These are phyloP conservation scores for Pyricularia pennisetigena DNA, from an alignment of 2,329 filamentous ascomycete species.

Conservation along the genomic window DNA sequence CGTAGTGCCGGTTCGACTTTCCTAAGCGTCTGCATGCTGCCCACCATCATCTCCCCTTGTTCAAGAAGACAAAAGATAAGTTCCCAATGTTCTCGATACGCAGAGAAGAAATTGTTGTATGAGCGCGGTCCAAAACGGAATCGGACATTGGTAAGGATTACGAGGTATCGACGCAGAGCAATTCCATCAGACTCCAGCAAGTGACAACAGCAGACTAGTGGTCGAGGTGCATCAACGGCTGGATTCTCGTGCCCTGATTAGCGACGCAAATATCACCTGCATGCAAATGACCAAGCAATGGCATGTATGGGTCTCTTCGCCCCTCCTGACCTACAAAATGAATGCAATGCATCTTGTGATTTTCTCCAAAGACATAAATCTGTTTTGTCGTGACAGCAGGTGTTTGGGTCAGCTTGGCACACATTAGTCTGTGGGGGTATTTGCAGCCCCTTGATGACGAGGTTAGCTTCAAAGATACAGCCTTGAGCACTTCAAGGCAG, in stretches of 20 bases:
- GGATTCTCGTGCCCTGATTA: background rate
- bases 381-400: background rate
- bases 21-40: background rate
- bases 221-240: background rate
- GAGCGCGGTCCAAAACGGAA: background rate
- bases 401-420: background rate
- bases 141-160: background rate
- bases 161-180: background rate
- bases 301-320: background rate
- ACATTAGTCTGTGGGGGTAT: background rate
- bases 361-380: background rate
- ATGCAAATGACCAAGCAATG: background rate
- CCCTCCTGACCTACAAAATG: background rate
- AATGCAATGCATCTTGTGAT: background rate
- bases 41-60: background rate
- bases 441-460: background rate
- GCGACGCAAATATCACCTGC: background rate
- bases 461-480: background rate
- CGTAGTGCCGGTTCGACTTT: background rate
- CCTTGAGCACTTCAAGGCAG: background rate
- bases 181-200: background rate
- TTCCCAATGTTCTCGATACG: background rate
- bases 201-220: background rate
- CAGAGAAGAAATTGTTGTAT: background rate
- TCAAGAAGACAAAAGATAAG: background rate